Percentiles rank a stretch among this genome's conserved stretches.
These are phyloP conservation scores for Rhodomyrtus psidioides DNA, from an alignment of 441 rosid genomes.

Conservation along the genomic window DNA sequence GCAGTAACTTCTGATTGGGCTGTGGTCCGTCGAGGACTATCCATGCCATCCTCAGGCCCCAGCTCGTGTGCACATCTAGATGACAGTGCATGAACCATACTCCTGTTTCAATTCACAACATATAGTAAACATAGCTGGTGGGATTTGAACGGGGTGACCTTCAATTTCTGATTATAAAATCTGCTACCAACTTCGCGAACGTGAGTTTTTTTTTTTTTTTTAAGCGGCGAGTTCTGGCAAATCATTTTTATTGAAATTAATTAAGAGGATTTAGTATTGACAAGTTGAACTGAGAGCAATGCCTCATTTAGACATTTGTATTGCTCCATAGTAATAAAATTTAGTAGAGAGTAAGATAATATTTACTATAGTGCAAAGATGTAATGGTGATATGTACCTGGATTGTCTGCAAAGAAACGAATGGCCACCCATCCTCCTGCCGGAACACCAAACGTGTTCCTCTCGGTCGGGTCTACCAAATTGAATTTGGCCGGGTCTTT, in stretches of 20 bases:
- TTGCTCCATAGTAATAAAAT: neutral
- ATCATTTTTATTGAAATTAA: neutral
- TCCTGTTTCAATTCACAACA: constrained; percentile 7
- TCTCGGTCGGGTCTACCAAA: constrained; percentile 23
- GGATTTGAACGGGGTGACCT: no score
- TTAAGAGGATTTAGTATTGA: neutral
- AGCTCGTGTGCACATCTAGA: constrained; percentile 32
- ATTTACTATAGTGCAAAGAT: neutral
- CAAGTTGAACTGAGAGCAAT: neutral
- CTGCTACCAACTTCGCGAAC: no score
- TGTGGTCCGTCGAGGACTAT: constrained; percentile 22
- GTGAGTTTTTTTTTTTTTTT: no score
- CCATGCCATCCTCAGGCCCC: constrained; percentile 41
- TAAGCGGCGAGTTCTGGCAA: no score
- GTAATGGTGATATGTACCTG: neutral
- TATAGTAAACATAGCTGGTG: no score
- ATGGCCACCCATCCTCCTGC: constrained; percentile 19
- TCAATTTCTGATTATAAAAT: no score
- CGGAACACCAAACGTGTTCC: constrained; percentile 25
- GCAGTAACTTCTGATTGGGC: constrained; percentile 27
- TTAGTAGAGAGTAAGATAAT: neutral
- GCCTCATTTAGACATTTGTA: neutral
- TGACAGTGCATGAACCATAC: constrained; percentile 48
- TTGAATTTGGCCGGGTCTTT: constrained; percentile 25
- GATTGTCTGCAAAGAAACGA: constrained; percentile 21